Base-by-base conservation (phyloP, 2,329 filamentous ascomycete genomes). In the Graphilbum ipis-grandicollis region DNA sequence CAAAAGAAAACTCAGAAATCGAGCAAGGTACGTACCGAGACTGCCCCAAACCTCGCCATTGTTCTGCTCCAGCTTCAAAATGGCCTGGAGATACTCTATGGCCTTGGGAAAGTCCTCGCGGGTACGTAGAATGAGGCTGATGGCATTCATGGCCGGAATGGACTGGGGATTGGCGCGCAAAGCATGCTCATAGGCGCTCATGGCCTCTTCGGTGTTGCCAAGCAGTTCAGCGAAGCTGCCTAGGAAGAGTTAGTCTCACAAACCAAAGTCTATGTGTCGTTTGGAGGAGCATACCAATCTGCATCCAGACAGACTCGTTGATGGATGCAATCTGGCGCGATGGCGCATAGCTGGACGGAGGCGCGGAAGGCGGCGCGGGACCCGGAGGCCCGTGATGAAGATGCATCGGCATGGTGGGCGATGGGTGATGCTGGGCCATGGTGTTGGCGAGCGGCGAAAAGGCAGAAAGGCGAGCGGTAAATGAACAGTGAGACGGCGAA, bases 41-140 rank as follows among this genome's bases (percentile, higher is more conserved):
- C 85, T 93, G 34, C 88, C 88, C 90, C 88, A 96, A 32, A 90
- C 85, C 56, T 96, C 90, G 41, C 90, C 90, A 52, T 93, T 94
- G 46, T 75, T 78, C 26, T 66, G 71, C 46, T 98, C 90, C 19
- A 96, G 66, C 58, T 93, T 92, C 37, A 94, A 61, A 41, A 96
- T 93, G 43, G 78, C 81, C 50, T 90, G 78, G 37, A 96, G 68
- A 53, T 88, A 96, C 51, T 96, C 88, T 36, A 94, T 80, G 1
- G 90, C 90, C 52, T 90, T 90, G 32, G 81, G 78, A 49, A 93
- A 98, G 32, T 93, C 82, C 55, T 96, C 90, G 51, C 86, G 83
- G 28, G 81, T 86, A 47, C 92, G 77, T 42, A 94, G 66, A 42
- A 96, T 90, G 54, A 82, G 75, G 41, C 86, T 90, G 46, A 96